Conservation (phyloP, 148 eudicot genomes). For the Silene conica region DNA sequence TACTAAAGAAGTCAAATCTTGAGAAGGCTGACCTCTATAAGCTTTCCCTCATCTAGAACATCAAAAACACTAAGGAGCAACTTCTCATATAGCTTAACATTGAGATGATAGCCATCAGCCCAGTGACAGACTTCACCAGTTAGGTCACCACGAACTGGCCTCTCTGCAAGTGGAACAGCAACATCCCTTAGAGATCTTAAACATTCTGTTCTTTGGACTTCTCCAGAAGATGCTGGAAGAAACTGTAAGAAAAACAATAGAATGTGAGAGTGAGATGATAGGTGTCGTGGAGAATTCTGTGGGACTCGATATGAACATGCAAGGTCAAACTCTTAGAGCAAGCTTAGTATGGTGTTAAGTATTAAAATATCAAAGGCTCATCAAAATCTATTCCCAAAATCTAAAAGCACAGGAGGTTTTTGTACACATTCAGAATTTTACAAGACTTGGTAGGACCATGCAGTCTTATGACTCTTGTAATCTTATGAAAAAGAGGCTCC, state of each 20-base stretch:
- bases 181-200: slow-evolving; percentile 80
- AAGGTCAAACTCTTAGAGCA: neutral
- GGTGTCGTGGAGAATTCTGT: neutral
- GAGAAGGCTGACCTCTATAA: slow-evolving; percentile 71
- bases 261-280: slow-evolving; percentile 4
- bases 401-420: neutral
- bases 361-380: neutral
- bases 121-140: slow-evolving; percentile 99
- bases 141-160: slow-evolving; percentile 98
- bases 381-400: neutral
- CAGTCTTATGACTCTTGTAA: neutral
- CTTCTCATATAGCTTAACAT: slow-evolving; percentile 92
- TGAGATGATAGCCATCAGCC: slow-evolving; percentile 99
- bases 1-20: slow-evolving; percentile 1
- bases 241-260: slow-evolving; percentile 42
- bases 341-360: neutral
- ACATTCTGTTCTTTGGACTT: slow-evolving; percentile 88
- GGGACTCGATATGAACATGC: neutral
- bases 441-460: neutral
- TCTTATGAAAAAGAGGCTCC: neutral
- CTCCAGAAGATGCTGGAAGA: slow-evolving; percentile 75
- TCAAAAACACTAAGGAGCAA: slow-evolving; percentile 91
- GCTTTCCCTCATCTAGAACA: slow-evolving; percentile 96
- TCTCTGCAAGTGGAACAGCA: slow-evolving; percentile 90
- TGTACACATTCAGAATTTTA: neutral